These are phyloP conservation scores for Zymoseptoria tritici DNA, from an alignment of 2,329 filamentous ascomycete species.

Conservation along the genomic window DNA sequence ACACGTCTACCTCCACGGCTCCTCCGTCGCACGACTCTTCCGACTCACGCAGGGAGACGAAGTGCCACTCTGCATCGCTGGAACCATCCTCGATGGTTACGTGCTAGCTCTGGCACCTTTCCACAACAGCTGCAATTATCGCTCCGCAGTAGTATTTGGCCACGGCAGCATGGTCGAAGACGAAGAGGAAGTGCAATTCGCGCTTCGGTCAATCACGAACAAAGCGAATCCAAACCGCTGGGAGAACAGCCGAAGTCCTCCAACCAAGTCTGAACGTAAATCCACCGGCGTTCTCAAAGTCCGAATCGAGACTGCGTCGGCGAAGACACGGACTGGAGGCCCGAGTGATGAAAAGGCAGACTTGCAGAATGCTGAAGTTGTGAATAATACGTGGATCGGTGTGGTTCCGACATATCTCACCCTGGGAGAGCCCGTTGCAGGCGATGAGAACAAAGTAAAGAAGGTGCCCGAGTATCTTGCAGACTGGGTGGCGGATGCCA, in stretches of 20 bases:
- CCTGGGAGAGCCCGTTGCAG: constrained; percentile 57
- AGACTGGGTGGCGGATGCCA: constrained; percentile 45
- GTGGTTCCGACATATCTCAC: constrained; percentile 58
- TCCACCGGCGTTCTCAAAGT: constrained; percentile 67
- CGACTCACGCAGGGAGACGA: constrained; percentile 45
- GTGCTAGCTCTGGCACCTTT: constrained; percentile 73
- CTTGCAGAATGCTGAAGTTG: constrained; percentile 41
- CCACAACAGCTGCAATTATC: constrained; percentile 76
- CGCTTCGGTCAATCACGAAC: constrained; percentile 72
- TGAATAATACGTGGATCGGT: constrained; percentile 50
- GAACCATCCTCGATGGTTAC: constrained; percentile 69
- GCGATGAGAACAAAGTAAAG: constrained; percentile 51
- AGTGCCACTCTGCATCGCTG: constrained; percentile 64
- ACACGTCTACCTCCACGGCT: constrained; percentile 77
- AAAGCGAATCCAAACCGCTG: constrained; percentile 63
- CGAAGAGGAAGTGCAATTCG: constrained; percentile 69
- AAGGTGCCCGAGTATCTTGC: constrained; percentile 56
- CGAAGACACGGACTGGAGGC: constrained; percentile 62
- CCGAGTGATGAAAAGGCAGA: constrained; percentile 57
- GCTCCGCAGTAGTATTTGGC: constrained; percentile 70
- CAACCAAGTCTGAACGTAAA: constrained; percentile 65
- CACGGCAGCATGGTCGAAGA: constrained; percentile 61
- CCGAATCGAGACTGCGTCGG: constrained; percentile 61
- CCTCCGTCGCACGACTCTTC: constrained; percentile 71
- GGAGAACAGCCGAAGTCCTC: constrained; percentile 60